These are phyloP conservation scores for Penicillium robsamsonii DNA, from an alignment of 495 filamentous ascomycete species.

Conservation along the genomic window DNA sequence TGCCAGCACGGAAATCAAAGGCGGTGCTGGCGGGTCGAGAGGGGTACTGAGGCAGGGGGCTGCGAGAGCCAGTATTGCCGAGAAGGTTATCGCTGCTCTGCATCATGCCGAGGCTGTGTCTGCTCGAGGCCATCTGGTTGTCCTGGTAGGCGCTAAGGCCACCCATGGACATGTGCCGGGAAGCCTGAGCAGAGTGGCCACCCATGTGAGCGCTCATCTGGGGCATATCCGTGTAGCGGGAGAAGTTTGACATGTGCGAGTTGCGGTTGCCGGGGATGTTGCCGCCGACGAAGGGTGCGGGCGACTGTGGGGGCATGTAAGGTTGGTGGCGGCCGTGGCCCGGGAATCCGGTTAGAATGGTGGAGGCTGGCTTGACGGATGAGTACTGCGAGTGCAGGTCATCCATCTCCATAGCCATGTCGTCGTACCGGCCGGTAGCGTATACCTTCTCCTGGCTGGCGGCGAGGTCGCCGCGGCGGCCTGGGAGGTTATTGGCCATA, in stretches of 20 bases:
- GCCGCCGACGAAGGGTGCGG: constrained; percentile 59
- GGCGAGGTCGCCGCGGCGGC: constrained; percentile 68
- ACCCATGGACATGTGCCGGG: constrained; percentile 61
- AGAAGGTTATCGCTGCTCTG: constrained; percentile 63
- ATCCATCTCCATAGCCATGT: constrained; percentile 81
- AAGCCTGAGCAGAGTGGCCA: constrained; percentile 35
- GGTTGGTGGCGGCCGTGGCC: constrained; percentile 54
- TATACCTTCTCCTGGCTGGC: constrained; percentile 61
- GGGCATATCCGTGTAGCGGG: constrained; percentile 52
- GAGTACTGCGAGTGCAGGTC: constrained; percentile 97
- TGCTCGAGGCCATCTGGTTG: constrained; percentile 43
- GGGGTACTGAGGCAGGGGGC: constrained; percentile 45
- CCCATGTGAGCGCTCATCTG: constrained; percentile 28
- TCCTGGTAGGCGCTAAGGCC: constrained; percentile 58
- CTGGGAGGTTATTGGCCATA: constrained; percentile 82
- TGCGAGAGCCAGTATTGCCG: constrained; percentile 50
- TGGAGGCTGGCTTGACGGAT: constrained; percentile 88
- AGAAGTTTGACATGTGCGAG: constrained; percentile 56
- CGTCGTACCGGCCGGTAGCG: constrained; percentile 55
- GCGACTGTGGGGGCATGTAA: constrained; percentile 80
- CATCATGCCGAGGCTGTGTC: constrained; percentile 48
- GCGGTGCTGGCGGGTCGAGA: constrained; percentile 64
- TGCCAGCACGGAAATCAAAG: constrained; percentile 65
- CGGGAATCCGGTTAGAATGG: constrained; percentile 84
- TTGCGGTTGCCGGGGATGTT: constrained; percentile 51